Evolutionary conservation across 169 alveolate genomes (phyloP), one percentile per base, ranked within the genome.

Genomic region (Cryptosporidium felis): DNA sequence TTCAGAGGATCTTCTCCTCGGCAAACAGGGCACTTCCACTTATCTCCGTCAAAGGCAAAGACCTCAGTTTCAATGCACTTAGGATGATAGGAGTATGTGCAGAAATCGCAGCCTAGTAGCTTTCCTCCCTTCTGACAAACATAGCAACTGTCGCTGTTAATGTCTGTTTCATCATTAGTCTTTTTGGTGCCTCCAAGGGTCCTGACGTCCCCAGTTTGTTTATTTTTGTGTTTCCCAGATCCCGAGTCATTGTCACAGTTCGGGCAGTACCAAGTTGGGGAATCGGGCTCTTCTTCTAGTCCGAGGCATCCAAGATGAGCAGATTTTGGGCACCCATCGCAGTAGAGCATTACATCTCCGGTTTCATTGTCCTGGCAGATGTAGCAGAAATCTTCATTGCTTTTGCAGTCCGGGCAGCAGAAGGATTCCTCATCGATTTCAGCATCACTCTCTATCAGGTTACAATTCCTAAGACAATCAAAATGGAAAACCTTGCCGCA

Each of bases 311-410:
- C 82, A 28, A 92, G 90, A 82, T 94, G 97, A 56, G 93, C 93
- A 58, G 95, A 91, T 89, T 94, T 93, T 5, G 96, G 96, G n/a
- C 97, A 94, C 47, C 97, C 97, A 82, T 94, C 97, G 47, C 97
- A 94, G 81, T 94, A 82, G 44, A 94, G 91, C 80, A 94, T 88
- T 38, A 92, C 67, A 40, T 92, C 90, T 14, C 92, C 89, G 30
- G 91, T 88, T 30, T 93, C 92, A 32, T 92, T 80, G 49, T 93
- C 96, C 51, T 89, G 62, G 47, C 96, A 93, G 53, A 93, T 82
- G 80, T 91, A 92, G 81, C 96, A 93, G 49, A 94, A 90, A 12
- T 93, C 96, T 45, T 93, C 96, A 74, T 93, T 93, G 21, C 90
- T 92, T 61, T 91, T 82, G 60, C 95, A 92, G 79, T 91, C 90